phyloP scores from a whole-genome alignment of 2,329 filamentous ascomycete species.

The Fusarium odoratissimum region DNA sequence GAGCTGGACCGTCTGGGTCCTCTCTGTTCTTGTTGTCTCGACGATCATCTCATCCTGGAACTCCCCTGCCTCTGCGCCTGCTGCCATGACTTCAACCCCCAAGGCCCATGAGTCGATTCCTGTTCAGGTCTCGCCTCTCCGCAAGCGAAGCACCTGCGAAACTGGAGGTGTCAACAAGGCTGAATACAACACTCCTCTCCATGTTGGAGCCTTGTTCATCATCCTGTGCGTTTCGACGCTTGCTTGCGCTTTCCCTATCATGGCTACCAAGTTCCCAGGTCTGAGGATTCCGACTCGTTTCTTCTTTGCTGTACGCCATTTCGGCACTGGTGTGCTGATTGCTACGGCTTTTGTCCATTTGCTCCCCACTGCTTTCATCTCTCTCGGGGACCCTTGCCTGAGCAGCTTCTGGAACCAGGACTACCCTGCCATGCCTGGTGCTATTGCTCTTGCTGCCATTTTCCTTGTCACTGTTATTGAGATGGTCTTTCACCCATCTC shows the following conservation, averaged over 20 bases:
- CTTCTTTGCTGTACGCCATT: constrained; percentile 72
- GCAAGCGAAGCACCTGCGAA: constrained; percentile 47
- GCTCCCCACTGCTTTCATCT: constrained; percentile 73
- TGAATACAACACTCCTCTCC: constrained; percentile 67
- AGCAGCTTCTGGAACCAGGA: constrained; percentile 79
- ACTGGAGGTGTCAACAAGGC: constrained; percentile 46
- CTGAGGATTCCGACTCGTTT: constrained; percentile 66
- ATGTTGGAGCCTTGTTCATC: constrained; percentile 67
- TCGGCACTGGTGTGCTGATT: constrained; percentile 80
- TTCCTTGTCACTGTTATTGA: constrained; percentile 85
- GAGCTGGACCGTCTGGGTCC: constrained; percentile 57
- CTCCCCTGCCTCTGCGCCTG: constrained; percentile 14
- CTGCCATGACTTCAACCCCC: neutral
- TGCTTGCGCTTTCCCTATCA: constrained; percentile 64
- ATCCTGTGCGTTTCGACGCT: constrained; percentile 60
- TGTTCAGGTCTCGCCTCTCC: constrained; percentile 26
- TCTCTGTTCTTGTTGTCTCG: constrained; percentile 56
- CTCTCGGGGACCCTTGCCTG: constrained; percentile 74
- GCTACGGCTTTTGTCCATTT: constrained; percentile 85
- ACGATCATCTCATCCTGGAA: constrained; percentile 45
- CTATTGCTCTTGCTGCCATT: constrained; percentile 82
- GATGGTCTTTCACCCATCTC: constrained; percentile 68
- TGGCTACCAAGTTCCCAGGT: constrained; percentile 63
- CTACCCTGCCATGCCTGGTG: constrained; percentile 82
- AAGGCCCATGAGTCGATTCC: constrained; percentile 20